Conservation (phyloP, 1,139 yeast genomes). For the Saccharomyces hybrid region DNA sequence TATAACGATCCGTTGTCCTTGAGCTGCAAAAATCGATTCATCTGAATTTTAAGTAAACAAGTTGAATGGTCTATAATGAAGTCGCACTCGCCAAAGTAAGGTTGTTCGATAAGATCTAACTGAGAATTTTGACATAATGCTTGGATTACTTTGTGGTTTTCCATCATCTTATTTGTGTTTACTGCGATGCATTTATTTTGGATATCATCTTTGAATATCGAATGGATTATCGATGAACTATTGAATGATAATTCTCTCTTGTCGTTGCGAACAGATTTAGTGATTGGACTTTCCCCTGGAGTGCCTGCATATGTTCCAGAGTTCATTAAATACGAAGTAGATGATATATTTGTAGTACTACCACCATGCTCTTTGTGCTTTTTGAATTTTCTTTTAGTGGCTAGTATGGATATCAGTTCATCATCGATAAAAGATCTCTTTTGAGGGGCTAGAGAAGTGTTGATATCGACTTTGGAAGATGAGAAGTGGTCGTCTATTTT, state of each 20-base stretch:
- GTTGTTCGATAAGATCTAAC: conserved; percentile 11
- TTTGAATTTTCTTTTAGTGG: conserved; percentile 8
- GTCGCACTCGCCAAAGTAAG: conserved; percentile 11
- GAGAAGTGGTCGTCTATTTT: neutral
- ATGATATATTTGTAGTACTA: neutral
- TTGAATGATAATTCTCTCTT: neutral
- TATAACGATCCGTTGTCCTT: conserved; percentile 6
- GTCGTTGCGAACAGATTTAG: neutral
- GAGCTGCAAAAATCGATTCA: conserved; percentile 18
- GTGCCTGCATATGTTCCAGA: neutral
- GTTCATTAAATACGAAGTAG: neutral
- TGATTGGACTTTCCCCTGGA: neutral
- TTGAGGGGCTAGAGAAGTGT: conserved; percentile 16
- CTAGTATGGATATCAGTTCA: conserved; percentile 14
- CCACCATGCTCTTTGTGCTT: neutral
- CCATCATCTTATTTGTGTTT: conserved; percentile 12
- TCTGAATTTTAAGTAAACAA: conserved; percentile 14
- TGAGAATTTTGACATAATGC: conserved; percentile 3
- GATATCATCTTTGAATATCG: neutral
- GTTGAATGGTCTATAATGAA: conserved; percentile 14
- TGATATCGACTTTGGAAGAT: neutral
- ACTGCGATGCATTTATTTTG: conserved; percentile 7
- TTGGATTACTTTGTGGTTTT: conserved; percentile 10
- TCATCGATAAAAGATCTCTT: conserved; percentile 21
- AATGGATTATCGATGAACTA: neutral